phyloP scores from a whole-genome alignment of 2,329 filamentous ascomycete genomes.

The Colletotrichum sp. region DNA sequence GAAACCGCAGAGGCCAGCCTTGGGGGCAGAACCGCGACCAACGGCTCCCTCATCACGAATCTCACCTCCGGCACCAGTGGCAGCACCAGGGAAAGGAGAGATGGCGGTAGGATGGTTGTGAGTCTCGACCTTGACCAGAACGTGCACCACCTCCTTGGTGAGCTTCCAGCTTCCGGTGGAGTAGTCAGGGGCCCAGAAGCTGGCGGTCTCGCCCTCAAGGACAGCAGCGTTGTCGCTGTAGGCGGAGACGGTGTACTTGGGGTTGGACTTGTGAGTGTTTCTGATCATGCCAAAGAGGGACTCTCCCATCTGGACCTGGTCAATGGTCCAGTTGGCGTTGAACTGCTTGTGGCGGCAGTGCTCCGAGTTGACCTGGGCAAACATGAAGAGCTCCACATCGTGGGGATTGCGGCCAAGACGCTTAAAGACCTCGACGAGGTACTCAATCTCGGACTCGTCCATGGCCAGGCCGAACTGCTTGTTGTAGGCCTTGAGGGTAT shows the following conservation, averaged over 20 bases:
- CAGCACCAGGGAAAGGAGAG: conserved; percentile 89
- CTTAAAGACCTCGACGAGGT: conserved; percentile 72
- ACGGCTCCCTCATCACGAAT: conserved; percentile 96
- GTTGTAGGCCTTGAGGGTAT: conserved; percentile 83
- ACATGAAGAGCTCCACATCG: conserved; percentile 98
- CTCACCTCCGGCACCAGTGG: conserved; percentile 93
- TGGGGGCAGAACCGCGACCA: conserved; percentile 88
- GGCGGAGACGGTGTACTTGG: conserved; percentile 86
- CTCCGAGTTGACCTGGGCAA: conserved; percentile 98
- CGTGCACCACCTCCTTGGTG: conserved; percentile 84
- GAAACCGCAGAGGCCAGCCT: conserved; percentile 90
- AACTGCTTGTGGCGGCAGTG: conserved; percentile 89
- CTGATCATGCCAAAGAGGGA: conserved; percentile 96
- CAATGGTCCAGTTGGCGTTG: conserved; percentile 95
- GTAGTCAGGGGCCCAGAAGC: conserved; percentile 85
- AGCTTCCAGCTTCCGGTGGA: conserved; percentile 87
- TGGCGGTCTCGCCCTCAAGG: conserved; percentile 72
- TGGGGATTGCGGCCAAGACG: conserved; percentile 67
- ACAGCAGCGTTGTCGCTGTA: conserved; percentile 99
- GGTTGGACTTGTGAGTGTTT: conserved; percentile 87
- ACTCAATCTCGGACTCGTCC: conserved; percentile 88
- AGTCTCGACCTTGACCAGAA: conserved; percentile 94
- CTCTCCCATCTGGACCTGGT: conserved; percentile 78
- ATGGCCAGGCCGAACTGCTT: conserved; percentile 82
- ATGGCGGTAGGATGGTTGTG: conserved; percentile 98